Conservation (phyloP, 805 yeast genomes). For the Saturnispora mendoncae region DNA sequence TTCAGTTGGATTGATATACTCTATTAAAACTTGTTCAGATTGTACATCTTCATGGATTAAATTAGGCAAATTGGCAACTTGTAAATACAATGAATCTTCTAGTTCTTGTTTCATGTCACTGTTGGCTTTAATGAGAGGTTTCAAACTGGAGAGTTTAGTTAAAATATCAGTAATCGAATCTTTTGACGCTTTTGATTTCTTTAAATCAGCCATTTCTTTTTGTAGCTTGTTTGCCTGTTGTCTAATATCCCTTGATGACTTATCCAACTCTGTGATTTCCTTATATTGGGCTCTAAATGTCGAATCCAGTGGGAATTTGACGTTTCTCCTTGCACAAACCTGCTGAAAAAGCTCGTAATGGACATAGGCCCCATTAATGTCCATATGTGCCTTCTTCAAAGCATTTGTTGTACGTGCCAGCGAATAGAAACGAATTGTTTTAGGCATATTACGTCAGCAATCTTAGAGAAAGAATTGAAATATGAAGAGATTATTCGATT, state of each 20-base stretch:
- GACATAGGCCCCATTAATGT: conserved; percentile 26
- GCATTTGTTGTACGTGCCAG: conserved; percentile 21
- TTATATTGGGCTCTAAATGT: conserved; percentile 19
- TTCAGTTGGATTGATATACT: conserved; percentile 41
- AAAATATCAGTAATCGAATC: conserved; percentile 9
- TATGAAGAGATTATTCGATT: too few relatives aligned
- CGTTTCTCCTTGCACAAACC: conserved; percentile 29
- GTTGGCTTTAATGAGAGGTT: conserved; percentile 24
- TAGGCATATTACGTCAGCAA: neutral
- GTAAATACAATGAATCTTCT: conserved; percentile 31
- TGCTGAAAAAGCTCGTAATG: conserved; percentile 23
- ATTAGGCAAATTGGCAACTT: conserved; percentile 56
- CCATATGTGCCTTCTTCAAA: conserved; percentile 29
- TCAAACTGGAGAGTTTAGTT: conserved; percentile 20
- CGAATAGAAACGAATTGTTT: neutral
- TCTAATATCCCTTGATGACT: conserved; percentile 17
- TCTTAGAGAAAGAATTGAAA: too few relatives aligned
- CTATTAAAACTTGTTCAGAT: conserved; percentile 35
- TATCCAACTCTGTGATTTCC: conserved; percentile 9
- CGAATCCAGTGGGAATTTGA: conserved; percentile 19
- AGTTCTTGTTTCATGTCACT: conserved; percentile 22
- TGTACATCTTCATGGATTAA: conserved; percentile 42
- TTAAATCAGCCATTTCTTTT: conserved; percentile 15
- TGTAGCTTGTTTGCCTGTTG: conserved; percentile 19
- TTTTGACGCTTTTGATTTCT: conserved; percentile 8